Base-by-base conservation (phyloP, 371 early-diverging fungal species). In the Mortierella sp. region DNA sequence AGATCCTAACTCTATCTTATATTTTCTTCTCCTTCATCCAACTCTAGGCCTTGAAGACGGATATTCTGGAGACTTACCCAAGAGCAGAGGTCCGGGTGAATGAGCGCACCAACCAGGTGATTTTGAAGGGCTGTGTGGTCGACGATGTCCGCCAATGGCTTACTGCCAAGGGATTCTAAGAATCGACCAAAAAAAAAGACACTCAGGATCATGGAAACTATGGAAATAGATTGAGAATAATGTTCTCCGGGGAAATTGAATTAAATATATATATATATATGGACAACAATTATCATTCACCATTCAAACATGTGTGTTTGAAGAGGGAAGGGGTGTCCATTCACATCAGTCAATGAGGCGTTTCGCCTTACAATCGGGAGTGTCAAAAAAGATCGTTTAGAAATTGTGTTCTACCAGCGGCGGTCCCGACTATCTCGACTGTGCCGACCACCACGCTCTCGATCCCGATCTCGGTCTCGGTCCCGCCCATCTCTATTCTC, bases 141-240 rank as follows among this genome's bases (percentile, higher is more conserved):
- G 79, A 72, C 26, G 79, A 77, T 62, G 66, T 77, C 50, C 79
- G 79, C 56, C 73, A 72, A 43, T 77, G 79, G 79, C 70, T 77
- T 30, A 72, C 70, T 52, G 63, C 63, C 69, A 77, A 77, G 63
- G 79, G 79, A 3, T 77, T 77, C 63, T 77, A 66, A 60, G 23
- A 37, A 37, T 37, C 37, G 37, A n/a, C n/a, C n/a, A n/a, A 37
- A 37, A 37, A 3, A 37, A 3, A 37, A 37, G 3, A 37, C 37
- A 37, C 37, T 9, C 37, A 9, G 37, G 9, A 37, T 37, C 37
- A 37, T 37, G 37, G 37, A 37, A 37, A 37, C 37, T 9, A 37
- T 37, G 9, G 5, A n/a, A 37, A 37, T 37, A 37, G 37, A 37
- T 37, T 37, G 37, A 37, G n/a, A 37, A 37, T 9, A 9, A 37